Conservation (phyloP, 306 rosid species). For the Cotoneaster glaucophyllus region DNA sequence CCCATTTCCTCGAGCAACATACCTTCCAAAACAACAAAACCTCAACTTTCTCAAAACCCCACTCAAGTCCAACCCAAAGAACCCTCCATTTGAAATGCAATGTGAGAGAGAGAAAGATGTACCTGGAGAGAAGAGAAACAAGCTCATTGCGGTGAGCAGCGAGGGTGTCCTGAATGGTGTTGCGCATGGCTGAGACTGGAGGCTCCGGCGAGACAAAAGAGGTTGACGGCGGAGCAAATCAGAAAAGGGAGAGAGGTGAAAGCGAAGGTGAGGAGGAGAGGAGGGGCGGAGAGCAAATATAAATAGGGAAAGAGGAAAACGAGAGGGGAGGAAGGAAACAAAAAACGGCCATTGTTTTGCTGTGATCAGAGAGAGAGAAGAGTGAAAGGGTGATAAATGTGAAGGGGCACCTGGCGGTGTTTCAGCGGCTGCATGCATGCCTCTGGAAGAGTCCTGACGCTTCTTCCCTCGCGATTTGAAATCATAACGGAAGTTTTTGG, state of each 20-base stretch:
- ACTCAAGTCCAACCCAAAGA: not conserved
- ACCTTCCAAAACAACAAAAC: constrained; percentile 24
- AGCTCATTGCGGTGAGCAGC: constrained; percentile 24
- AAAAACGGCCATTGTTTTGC: constrained; percentile 17
- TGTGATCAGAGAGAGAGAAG: not conserved
- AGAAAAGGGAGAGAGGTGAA: not conserved
- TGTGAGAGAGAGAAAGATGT: not conserved
- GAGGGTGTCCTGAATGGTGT: constrained; percentile 28
- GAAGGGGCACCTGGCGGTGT: constrained; percentile 17
- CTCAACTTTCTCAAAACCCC: not conserved
- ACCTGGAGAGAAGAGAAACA: constrained; percentile 41
- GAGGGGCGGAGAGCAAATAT: not conserved
- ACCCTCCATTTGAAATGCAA: not conserved
- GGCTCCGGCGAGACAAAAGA: not conserved
- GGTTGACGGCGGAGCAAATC: not conserved
- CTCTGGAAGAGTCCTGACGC: not conserved
- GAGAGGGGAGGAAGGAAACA: not conserved
- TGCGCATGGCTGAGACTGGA: constrained; percentile 16
- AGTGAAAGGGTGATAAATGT: not conserved
- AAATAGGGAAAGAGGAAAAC: not conserved
- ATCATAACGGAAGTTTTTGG: constrained; percentile 5
- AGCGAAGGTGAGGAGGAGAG: not conserved
- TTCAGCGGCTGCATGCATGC: constrained; percentile 5
- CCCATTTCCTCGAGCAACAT: constrained; percentile 40
- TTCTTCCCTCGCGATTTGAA: constrained; percentile 12